These are phyloP conservation scores for Cucumis sativus DNA, from an alignment of 306 rosid species.

Conservation along the genomic window Cucumber_9930_V3 NC_026655.2:26606001-26606500, in stretches of 20 bases:
- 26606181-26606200: slow-evolving; percentile 95
- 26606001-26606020: neutral
- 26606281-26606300: slow-evolving; percentile 83
- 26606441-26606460: slow-evolving; percentile 96
- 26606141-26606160: slow-evolving; percentile 95
- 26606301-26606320: slow-evolving; percentile 96
- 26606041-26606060: slow-evolving; percentile 1
- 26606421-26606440: slow-evolving; percentile 67
- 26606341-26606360: slow-evolving; percentile 81
- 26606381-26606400: slow-evolving; percentile 61
- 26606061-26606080: slow-evolving; percentile 18
- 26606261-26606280: slow-evolving; percentile 85
- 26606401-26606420: slow-evolving; percentile 60
- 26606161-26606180: slow-evolving; percentile 94
- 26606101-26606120: slow-evolving; percentile 96
- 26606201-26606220: slow-evolving; percentile 97
- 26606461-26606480: slow-evolving; percentile 82
- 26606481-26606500: slow-evolving; percentile 76
- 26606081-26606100: slow-evolving; percentile 94
- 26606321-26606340: slow-evolving; percentile 84
- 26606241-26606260: slow-evolving; percentile 86
- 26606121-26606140: slow-evolving; percentile 95
- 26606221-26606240: slow-evolving; percentile 97
- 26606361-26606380: slow-evolving; percentile 70
- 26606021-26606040: neutral